phyloP scores from a whole-genome alignment of 345 rosid species.

The Firmiana major region DNA sequence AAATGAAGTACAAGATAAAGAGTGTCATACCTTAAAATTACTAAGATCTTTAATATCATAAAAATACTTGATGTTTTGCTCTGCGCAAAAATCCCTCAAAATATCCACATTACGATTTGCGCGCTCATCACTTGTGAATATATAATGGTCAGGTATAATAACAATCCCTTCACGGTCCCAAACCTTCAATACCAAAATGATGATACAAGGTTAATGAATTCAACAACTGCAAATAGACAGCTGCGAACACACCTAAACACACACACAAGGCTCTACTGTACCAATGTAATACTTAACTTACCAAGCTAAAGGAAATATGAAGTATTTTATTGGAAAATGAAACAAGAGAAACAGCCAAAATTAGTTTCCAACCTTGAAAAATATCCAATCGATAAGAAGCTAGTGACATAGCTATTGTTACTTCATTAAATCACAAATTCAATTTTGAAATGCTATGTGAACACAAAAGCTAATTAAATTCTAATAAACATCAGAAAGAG shows the following conservation, averaged over 20 bases:
- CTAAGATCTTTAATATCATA: slow-evolving; percentile 90
- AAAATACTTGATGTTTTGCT: slow-evolving; percentile 90
- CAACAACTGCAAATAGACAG: not conserved
- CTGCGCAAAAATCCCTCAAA: slow-evolving; percentile 80
- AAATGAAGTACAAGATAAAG: not conserved
- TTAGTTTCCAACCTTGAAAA: not conserved
- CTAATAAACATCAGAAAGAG: not conserved
- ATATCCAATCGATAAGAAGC: not conserved
- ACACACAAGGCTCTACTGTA: not conserved
- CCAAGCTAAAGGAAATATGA: not conserved
- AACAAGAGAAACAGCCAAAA: not conserved
- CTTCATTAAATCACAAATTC: not conserved
- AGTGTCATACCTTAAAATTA: slow-evolving; percentile 62
- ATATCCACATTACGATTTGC: slow-evolving; percentile 96
- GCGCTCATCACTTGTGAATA: slow-evolving; percentile 86
- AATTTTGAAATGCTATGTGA: not conserved
- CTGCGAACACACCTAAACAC: not conserved
- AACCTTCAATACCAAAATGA: slow-evolving; percentile 47
- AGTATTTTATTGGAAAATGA: not conserved
- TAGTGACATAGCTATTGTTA: not conserved
- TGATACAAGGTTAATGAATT: not conserved
- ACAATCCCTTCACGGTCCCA: slow-evolving; percentile 97
- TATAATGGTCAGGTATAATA: slow-evolving; percentile 94
- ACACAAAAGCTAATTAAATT: not conserved
- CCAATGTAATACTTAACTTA: not conserved